These are phyloP conservation scores for Phellinidium pouzarii DNA, from an alignment of 1,284 basidiomycete genomes.

Conservation along the genomic window DNA sequence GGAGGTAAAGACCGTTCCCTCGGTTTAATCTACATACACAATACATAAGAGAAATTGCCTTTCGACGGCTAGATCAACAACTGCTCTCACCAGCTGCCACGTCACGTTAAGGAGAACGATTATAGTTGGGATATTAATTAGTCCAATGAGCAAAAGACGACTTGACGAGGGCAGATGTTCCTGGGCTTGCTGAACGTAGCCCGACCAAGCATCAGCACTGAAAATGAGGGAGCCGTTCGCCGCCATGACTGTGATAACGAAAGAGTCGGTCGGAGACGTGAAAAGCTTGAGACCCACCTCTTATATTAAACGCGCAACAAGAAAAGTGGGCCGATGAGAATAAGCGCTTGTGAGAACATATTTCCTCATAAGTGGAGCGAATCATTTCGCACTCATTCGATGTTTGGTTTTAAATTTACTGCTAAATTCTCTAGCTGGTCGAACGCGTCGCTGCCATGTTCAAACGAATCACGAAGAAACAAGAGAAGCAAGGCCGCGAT, in stretches of 20 bases:
- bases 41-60: background rate
- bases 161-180: constrained; percentile 13
- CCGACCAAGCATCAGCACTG: constrained; percentile 10
- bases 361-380: background rate
- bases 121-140: constrained; percentile 23
- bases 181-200: constrained; percentile 15
- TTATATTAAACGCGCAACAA: background rate
- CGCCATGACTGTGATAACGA: constrained; percentile 5
- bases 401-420: background rate
- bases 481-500: constrained; percentile 57
- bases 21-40: constrained; percentile 40
- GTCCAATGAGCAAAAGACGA: constrained; percentile 13
- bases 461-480: constrained; percentile 72
- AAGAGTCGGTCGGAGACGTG: constrained; percentile 2
- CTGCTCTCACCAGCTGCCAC: constrained; percentile 35
- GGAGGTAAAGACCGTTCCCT: constrained; percentile 58
- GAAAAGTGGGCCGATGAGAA: background rate
- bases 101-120: constrained; percentile 39
- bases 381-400: background rate
- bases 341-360: background rate
- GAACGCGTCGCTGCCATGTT: constrained; percentile 48
- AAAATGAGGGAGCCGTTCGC: constrained; percentile 11
- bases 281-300: background rate
- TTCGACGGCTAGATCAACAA: background rate
- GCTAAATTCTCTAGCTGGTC: background rate